Conservation (phyloP, 495 filamentous ascomycete species). For the Clavariopsis aquatica region DNA sequence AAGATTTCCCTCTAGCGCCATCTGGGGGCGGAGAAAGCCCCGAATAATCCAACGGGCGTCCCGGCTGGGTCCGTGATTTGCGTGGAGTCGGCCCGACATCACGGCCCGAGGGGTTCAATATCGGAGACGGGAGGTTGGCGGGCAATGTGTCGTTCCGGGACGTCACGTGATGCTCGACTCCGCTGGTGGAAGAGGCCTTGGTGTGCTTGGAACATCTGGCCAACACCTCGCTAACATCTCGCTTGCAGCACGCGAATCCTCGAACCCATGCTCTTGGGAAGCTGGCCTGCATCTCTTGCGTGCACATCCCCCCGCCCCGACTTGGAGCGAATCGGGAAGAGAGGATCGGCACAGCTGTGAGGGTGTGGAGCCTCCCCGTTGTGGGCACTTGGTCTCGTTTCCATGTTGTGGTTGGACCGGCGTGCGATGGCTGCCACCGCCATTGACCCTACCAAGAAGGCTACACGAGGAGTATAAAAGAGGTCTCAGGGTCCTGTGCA, state of each 20-base stretch:
- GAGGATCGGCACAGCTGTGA: neutral
- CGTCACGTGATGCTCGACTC: too few species aligned
- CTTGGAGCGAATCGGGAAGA: constrained; percentile 9
- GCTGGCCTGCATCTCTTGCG: neutral
- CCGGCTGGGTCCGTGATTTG: neutral
- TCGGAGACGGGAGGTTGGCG: too few species aligned
- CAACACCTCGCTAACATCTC: neutral
- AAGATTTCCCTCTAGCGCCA: neutral
- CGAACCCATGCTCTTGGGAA: neutral
- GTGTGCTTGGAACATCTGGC: too few species aligned
- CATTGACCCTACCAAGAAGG: neutral
- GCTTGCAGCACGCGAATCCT: neutral
- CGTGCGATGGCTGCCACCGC: neutral
- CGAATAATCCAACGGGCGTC: neutral
- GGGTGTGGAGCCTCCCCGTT: neutral
- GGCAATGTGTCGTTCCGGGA: too few species aligned
- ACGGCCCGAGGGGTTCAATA: too few species aligned
- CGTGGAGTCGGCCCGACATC: neutral
- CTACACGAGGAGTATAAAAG: constrained; percentile 4
- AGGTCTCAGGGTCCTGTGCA: neutral
- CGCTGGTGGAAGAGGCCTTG: too few species aligned
- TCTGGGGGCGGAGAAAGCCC: constrained; percentile 2
- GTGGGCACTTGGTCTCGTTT: neutral
- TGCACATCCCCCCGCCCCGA: constrained; percentile 1
- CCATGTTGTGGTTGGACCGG: constrained; percentile 2